Conservation (phyloP, 2,329 filamentous ascomycete genomes). For the Acrodontium crateriforme region DNA sequence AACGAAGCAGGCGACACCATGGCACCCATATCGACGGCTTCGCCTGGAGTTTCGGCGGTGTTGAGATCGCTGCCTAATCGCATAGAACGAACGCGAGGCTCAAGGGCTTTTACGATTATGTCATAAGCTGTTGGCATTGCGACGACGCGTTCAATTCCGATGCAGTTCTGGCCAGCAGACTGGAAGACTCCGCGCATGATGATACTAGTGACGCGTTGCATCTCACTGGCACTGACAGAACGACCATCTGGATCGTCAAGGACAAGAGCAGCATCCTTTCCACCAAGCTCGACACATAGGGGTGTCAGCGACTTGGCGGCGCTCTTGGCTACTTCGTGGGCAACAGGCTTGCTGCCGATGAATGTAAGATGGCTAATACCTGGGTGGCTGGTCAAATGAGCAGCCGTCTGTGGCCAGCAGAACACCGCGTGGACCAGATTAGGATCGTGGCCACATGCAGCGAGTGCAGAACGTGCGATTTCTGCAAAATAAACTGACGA, state of each 20-base stretch:
- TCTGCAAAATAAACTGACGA: constrained; percentile 68
- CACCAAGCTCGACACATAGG: constrained; percentile 79
- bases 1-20: constrained; percentile 75
- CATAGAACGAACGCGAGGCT: constrained; percentile 58
- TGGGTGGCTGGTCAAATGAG: constrained; percentile 71
- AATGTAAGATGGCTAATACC: constrained; percentile 84
- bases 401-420: constrained; percentile 76
- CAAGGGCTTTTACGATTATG: constrained; percentile 53
- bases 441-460: constrained; percentile 68
- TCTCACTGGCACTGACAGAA: constrained; percentile 24
- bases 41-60: constrained; percentile 20
- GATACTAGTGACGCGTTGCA: constrained; percentile 63
- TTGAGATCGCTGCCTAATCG: constrained; percentile 59
- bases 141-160: constrained; percentile 89
- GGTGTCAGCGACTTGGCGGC: constrained; percentile 79
- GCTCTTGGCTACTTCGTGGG: constrained; percentile 73
- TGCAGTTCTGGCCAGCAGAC: constrained; percentile 91
- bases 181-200: constrained; percentile 90
- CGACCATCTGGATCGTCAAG: constrained; percentile 56
- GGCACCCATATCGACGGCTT: constrained; percentile 66
- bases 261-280: constrained; percentile 84
- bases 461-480: constrained; percentile 65
- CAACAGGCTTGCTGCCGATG: constrained; percentile 79
- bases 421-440: constrained; percentile 71
- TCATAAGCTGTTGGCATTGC: constrained; percentile 65